Conservation (phyloP, 495 filamentous ascomycete genomes). For the Aspergillus nanangensis region DNA sequence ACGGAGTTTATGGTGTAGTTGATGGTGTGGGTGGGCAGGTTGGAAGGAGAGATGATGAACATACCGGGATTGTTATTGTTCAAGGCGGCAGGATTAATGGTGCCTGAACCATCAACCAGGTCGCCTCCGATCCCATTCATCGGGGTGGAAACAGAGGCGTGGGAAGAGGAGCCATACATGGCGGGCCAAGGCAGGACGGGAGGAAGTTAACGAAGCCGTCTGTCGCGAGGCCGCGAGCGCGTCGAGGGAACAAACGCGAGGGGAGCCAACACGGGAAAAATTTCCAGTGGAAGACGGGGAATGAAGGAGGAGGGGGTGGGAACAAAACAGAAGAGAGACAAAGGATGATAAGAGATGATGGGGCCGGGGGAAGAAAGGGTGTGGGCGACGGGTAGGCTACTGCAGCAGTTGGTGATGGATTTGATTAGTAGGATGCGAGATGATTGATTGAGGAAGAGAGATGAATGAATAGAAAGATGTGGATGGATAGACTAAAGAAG, state of each 20-base stretch:
- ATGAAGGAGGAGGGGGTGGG: slow-evolving; percentile 20
- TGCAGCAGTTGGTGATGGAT: background rate
- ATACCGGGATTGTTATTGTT: slow-evolving; percentile 53
- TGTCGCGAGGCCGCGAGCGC: slow-evolving; percentile 28
- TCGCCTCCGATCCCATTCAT: slow-evolving; percentile 59
- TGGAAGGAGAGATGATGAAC: slow-evolving; percentile 13
- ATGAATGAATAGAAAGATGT: too few species aligned
- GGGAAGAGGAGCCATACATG: slow-evolving; percentile 59
- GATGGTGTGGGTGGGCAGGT: background rate
- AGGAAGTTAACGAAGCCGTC: slow-evolving; percentile 22
- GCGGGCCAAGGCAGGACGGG: slow-evolving; percentile 34
- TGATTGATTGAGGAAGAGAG: too few species aligned
- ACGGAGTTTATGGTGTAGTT: too few species aligned
- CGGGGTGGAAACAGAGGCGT: slow-evolving; percentile 42
- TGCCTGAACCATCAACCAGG: slow-evolving; percentile 68
- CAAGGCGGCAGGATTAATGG: slow-evolving; percentile 75
- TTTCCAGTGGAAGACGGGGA: slow-evolving; percentile 17
- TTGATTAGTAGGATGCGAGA: background rate
- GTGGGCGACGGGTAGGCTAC: background rate
- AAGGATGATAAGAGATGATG: background rate
- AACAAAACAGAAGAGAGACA: slow-evolving; percentile 17
- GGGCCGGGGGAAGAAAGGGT: background rate
- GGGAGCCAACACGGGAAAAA: slow-evolving; percentile 14
- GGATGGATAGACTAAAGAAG: background rate
- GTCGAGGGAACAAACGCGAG: slow-evolving; percentile 27